Percentiles rank a stretch among this genome's conserved stretches.
Evolutionary conservation across 2,329 filamentous ascomycete species (phyloP).

Genomic region (Verruconis gallopava): DNA sequence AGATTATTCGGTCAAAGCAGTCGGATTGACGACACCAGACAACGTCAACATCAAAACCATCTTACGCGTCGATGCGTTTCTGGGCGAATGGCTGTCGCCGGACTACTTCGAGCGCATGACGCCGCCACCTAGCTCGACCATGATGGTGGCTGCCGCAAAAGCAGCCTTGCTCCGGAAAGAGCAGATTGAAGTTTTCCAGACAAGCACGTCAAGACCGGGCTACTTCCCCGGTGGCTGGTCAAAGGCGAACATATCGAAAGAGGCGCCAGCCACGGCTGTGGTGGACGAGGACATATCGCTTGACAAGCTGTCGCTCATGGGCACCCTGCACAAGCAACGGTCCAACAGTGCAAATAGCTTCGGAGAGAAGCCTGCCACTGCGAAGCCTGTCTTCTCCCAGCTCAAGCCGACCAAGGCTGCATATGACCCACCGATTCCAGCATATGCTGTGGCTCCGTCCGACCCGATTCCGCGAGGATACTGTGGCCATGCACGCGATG

Average conservation of each 20-base stretch:
- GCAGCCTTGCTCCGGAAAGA: constrained; percentile 70
- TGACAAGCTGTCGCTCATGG: constrained; percentile 1
- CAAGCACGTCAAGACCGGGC: constrained; percentile 28
- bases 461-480: constrained; percentile 79
- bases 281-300: constrained; percentile 2
- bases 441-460: constrained; percentile 68
- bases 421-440: constrained; percentile 67
- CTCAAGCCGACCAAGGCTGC: constrained; percentile 15
- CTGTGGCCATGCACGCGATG: constrained; percentile 78
- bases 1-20: constrained; percentile 1
- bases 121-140: constrained; percentile 68
- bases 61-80: constrained; percentile 76
- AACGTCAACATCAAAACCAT: constrained; percentile 34
- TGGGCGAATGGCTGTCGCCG: constrained; percentile 90
- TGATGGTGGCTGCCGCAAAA: constrained; percentile 85
- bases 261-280: constrained; percentile 13
- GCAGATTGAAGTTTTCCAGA: constrained; percentile 34
- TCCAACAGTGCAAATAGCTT: constrained; percentile 2
- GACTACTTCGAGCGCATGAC: constrained; percentile 91
- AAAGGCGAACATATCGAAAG: constrained; percentile 20
- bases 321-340: constrained; percentile 4
- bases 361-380: not conserved
- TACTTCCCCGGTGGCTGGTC: constrained; percentile 45
- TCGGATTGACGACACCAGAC: not conserved
- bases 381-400: constrained; percentile 3